Evolutionary conservation across 768 basidiomycete genomes (phyloP).

Genomic region (Cystobasidium tubakii): DNA sequence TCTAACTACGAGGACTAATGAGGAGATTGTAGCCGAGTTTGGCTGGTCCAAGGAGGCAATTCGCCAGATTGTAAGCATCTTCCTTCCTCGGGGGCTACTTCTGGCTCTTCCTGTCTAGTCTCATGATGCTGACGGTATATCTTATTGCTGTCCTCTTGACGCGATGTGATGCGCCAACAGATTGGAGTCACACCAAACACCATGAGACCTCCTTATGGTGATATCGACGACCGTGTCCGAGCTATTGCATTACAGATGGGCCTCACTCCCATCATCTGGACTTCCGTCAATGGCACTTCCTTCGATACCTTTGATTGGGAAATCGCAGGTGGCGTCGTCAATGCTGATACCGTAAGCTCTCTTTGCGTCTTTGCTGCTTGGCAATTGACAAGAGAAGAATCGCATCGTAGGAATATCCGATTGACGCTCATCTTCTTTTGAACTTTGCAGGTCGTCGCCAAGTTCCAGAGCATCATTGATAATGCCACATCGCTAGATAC

Average conservation of each 20-base stretch:
- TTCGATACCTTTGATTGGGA: conserved; percentile 79
- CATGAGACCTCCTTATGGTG: conserved; percentile 50
- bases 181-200: conserved; percentile 28
- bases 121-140: not conserved
- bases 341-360: conserved; percentile 56
- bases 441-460: conserved; percentile 54
- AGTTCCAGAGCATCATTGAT: conserved; percentile 66
- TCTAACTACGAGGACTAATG: conserved; percentile 63
- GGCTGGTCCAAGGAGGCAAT: conserved; percentile 83
- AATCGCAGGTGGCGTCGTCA: conserved; percentile 62
- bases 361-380: too few species aligned
- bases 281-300: conserved; percentile 62
- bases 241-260: conserved; percentile 77
- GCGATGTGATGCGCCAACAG: not conserved
- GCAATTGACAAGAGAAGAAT: conserved; percentile 10
- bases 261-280: conserved; percentile 76
- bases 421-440: too few species aligned
- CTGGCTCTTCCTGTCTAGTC: not conserved
- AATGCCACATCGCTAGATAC: conserved; percentile 56
- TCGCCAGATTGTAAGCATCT: conserved; percentile 32
- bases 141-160: not conserved
- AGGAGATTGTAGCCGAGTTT: conserved; percentile 59
- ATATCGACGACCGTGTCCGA: conserved; percentile 73
- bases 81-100: not conserved
- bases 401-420: not conserved